Evolutionary conservation across 2,329 filamentous ascomycete genomes (phyloP), one percentile per base, ranked within the genome.

Genomic region (Penicillium sp.): DNA sequence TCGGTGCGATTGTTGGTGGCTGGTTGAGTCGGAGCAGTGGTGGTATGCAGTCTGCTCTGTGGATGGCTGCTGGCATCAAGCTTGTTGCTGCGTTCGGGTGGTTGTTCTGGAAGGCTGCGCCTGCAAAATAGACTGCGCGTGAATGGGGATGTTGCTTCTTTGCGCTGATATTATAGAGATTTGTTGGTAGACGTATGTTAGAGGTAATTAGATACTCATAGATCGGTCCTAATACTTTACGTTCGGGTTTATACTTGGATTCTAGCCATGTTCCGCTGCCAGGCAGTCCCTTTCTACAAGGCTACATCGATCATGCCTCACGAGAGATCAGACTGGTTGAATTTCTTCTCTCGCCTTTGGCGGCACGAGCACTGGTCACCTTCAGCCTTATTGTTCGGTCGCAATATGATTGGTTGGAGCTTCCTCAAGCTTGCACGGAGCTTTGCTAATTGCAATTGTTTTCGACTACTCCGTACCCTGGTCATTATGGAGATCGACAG

Each of bases 31-130:
- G 65, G 41, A 72, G 66, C 50, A 61, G 59, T 11, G 71, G 68
- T 3, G 72, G 71, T n/a, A 74, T 75, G 66, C 59, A 68, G 49
- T 66, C 69, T 22, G 71, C 71, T 2, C 49, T 75, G 50, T 75
- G 72, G 73, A 61, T 74, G 49, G 67, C 71, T 4, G 70, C 69
- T 3, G 71, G 65, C 2, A 52, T 72, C 34, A 75, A 75, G 61
- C 55, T 68, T 19, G 52, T 62, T 31, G 67, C 72, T 45, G 63
- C 63, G 2, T 41, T 68, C 40, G 64, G 45, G 10, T 75, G 71
- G 68, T 54, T 67, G 46, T 62, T 70, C 33, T 75, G 73, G 73
- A 64, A 58, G 57, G 57, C 52, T 10, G 56, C 56, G 2, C 38
- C 47, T 3, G 42, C 54, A 0, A 61, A 60, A 54, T 60, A 61